Base-by-base conservation (phyloP, 169 alveolate species). In the Cryptosporidium bovis region DNA sequence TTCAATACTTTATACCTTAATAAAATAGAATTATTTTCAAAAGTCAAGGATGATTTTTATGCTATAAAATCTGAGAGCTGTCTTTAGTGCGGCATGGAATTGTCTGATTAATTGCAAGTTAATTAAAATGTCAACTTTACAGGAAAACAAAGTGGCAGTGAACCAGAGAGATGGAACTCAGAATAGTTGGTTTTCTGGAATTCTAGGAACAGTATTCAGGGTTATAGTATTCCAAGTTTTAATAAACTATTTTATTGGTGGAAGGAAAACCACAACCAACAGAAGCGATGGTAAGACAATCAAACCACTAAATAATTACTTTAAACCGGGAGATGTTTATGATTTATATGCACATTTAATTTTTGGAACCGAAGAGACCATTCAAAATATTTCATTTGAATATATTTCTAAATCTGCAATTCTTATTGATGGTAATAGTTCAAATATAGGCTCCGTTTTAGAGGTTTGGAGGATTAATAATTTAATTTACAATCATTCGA, bases 181-280 rank as follows among this genome's bases (percentile, higher is more conserved):
- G 67, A 77, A 44, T 20, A 55, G 77, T 16, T 77, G 87, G 87
- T 56, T 60, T 56, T 77, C 87, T 20, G 87, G 87, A 20, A 46
- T 77, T 44, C 18, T 77, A 13, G 71, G 87, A 13, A 77, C 87
- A 16, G 65, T 85, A 20, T 65, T 85, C 16, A 90, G 91, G 64
- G 82, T 91, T 69, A 64, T 91, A 60, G 66, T 91, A 33, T 89
- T 91, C 82, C 93, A 91, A 48, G 51, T 85, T 48, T 87, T 85
- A 18, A 91, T 91, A 91, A 77, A 82, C 62, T 91, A 89, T 65
- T 67, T 91, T 83, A 83, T 91, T 8, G 93, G 93, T 56, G 92
- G 93, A 48, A 66, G 82, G 33, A 91, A 85, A 62, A 85, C 64
- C 33, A 67, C 36, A 20, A 64, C 33, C 8, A 82, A 82, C 58